Conservation (phyloP, 306 rosid species). For the Cotoneaster glaucophyllus region DNA sequence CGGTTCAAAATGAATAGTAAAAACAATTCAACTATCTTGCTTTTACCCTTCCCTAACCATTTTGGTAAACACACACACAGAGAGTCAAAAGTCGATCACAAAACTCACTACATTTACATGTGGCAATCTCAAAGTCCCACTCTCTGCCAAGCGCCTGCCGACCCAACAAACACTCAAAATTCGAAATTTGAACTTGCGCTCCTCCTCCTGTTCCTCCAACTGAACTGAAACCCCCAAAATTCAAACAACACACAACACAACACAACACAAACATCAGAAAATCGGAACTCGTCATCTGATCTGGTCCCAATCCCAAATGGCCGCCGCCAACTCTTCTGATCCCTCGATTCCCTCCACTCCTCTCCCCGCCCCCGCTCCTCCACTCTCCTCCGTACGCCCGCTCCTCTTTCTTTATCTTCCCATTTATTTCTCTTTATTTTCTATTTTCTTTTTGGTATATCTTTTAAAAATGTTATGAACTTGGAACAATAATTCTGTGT, state of each 20-base stretch:
- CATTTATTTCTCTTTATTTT: neutral
- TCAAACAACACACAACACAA: neutral
- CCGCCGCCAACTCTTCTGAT: slow-evolving; percentile 26
- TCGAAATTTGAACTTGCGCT: neutral
- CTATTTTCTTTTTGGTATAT: neutral
- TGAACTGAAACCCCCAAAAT: neutral
- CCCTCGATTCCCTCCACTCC: slow-evolving; percentile 24
- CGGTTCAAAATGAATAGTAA: no score
- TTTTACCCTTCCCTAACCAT: no score
- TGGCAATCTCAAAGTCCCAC: neutral
- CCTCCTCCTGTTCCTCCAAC: neutral
- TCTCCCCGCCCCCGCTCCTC: slow-evolving; percentile 13
- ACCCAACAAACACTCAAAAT: neutral
- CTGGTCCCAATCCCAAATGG: slow-evolving; percentile 21
- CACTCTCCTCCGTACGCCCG: slow-evolving; percentile 29
- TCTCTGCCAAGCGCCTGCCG: neutral
- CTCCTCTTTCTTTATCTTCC: neutral
- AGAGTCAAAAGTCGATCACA: no score
- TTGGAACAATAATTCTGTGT: neutral
- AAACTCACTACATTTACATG: no score
- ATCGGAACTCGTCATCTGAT: neutral
- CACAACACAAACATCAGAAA: neutral
- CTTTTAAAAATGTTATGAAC: neutral
- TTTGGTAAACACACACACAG: no score
- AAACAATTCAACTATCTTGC: no score